A percentile compares a stretch with the other conserved stretches of the same genome.
These are phyloP conservation scores for Tripidium arundinaceum DNA, from an alignment of 202 grass and related monocot species.

Conservation along the genomic window DNA sequence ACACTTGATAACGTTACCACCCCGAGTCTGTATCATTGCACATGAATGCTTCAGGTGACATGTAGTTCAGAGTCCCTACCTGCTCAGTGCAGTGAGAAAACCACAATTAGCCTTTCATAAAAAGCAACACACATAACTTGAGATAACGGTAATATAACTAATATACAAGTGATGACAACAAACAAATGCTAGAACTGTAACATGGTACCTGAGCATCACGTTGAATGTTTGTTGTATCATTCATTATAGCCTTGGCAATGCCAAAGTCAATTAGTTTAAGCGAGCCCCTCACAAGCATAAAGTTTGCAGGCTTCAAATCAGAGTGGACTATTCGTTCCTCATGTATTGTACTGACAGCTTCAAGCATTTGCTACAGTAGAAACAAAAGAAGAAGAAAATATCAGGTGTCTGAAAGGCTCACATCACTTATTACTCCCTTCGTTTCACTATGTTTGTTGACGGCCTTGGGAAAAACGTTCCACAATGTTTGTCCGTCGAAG, in stretches of 20 bases:
- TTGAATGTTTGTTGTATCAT: constrained; percentile 93
- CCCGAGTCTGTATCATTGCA: constrained; percentile 67
- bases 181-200: constrained; percentile 1
- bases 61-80: constrained; percentile 97
- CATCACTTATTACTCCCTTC: not conserved
- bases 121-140: not conserved
- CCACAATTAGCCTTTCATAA: constrained; percentile 22
- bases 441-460: not conserved
- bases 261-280: constrained; percentile 95
- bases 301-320: constrained; percentile 94
- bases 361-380: constrained; percentile 90
- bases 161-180: not conserved
- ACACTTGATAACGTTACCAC: constrained; percentile 77
- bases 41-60: constrained; percentile 97
- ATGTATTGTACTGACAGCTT: constrained; percentile 94
- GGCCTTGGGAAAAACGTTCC: not conserved
- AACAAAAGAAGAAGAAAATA: constrained; percentile 10
- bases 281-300: constrained; percentile 70
- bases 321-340: constrained; percentile 92
- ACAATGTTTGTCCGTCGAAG: not conserved
- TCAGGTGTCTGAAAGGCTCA: not conserved
- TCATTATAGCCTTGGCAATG: constrained; percentile 98
- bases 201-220: constrained; percentile 79
- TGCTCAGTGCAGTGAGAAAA: constrained; percentile 33
- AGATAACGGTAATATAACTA: constrained; percentile 9